phyloP scores from a whole-genome alignment of 106 monocot genomes.

The Xerophyta viscosa region DNA sequence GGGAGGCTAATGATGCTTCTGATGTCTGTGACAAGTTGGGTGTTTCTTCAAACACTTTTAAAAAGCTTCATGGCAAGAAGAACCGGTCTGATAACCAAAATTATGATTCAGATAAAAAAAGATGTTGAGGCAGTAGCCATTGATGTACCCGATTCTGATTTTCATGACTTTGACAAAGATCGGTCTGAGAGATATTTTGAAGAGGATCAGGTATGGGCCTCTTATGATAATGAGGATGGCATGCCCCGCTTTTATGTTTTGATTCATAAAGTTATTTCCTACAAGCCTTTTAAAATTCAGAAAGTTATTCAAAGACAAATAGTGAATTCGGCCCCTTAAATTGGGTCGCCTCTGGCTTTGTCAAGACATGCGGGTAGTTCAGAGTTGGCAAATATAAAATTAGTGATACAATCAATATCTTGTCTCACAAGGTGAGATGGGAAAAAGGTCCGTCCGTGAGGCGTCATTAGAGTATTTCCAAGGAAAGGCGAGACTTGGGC shows the following conservation, averaged over 20 bases:
- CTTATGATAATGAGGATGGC: slow-evolving; percentile 67
- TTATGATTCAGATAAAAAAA: slow-evolving; percentile 19
- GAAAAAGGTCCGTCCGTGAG: slow-evolving; percentile 44
- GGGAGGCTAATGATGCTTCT: slow-evolving; percentile 7
- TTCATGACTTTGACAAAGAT: slow-evolving; percentile 66
- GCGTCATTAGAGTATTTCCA: slow-evolving; percentile 37
- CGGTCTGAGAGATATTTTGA: slow-evolving; percentile 41
- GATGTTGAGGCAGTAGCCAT: slow-evolving; percentile 15
- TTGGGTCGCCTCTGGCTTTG: slow-evolving; percentile 54
- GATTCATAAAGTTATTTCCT: slow-evolving; percentile 60
- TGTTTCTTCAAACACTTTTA: not conserved
- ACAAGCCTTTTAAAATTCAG: slow-evolving; percentile 46
- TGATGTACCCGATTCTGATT: slow-evolving; percentile 67
- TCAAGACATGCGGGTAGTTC: slow-evolving; percentile 53
- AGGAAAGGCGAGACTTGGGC: slow-evolving; percentile 55
- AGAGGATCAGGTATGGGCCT: slow-evolving; percentile 56
- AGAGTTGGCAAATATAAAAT: slow-evolving; percentile 41
- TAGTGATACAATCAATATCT: slow-evolving; percentile 33
- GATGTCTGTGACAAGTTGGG: not conserved
- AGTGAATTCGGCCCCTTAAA: slow-evolving; percentile 41
- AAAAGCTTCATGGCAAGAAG: slow-evolving; percentile 5
- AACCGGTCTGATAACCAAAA: not conserved
- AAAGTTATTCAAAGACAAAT: slow-evolving; percentile 45
- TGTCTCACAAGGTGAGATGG: slow-evolving; percentile 48
- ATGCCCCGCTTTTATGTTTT: slow-evolving; percentile 63